Evolutionary conservation across 306 rosid species (phyloP), one percentile per base, ranked within the genome.

Genomic region (Sicyos edulis): DNA sequence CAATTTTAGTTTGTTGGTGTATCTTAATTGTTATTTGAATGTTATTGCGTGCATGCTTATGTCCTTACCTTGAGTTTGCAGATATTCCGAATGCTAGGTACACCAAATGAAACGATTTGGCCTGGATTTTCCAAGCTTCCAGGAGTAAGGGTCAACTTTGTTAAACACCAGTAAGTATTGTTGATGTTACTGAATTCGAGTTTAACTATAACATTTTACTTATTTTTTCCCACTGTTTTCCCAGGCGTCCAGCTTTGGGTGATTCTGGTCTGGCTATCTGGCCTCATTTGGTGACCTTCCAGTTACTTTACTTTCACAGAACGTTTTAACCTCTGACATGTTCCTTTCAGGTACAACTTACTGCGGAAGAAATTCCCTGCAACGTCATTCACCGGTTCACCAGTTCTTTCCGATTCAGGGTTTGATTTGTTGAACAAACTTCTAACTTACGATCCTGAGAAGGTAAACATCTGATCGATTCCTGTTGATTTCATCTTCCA

Each of bases 231-330:
- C 90, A 79, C 93, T 90, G 92, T 93, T 93, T 92, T 93, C 96
- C 92, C 98, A 93, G 98, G 97, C 98, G 88, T 88, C 96, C 96
- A 88, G 91, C 97, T 90, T 83, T 93, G 92, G 96, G 96, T 93
- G 97, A 89, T 88, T 88, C 96, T 93, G 89, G 86, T 85, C 88
- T 86, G 89, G 89, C 96, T 90, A 85, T 81, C 96, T 88, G 91
- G 92, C 92, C 96, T 84, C 85, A 79, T 71, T 80, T 87, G 98
- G 97, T 87, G 96, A 87, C 75, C 81, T 77, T 85, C 77, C 86
- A 76, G 80, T 86, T 93, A 69, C 47, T 42, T 42, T 42, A 55
- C 53, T 78, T 76, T 80, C 72, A 60, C 64, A 78, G 76, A 69
- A 70, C 80, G 55, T 82, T 82, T 87, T 91, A 87, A 93, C 87